Percentiles rank a stretch among this genome's conserved stretches.
phyloP scores from a whole-genome alignment of 163 green algal species.

The Botryococcus braunii region DNA sequence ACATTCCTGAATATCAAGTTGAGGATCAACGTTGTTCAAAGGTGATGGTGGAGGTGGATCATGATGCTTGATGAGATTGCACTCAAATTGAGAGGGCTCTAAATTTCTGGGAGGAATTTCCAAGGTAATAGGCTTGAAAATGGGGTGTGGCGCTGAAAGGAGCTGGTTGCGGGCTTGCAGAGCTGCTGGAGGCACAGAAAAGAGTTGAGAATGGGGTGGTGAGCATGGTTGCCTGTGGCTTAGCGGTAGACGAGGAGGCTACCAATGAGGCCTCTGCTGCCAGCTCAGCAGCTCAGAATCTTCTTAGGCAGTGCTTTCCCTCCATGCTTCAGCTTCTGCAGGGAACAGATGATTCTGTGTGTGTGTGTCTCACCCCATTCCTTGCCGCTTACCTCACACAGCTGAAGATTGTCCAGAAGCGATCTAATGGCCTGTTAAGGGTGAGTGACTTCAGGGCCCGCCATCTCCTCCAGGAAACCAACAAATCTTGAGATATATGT shows the following conservation, averaged over 20 bases:
- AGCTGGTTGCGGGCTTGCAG: slow-evolving; percentile 25
- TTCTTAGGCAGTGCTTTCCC: slow-evolving; percentile 71
- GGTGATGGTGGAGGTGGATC: too few species aligned
- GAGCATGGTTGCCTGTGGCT: slow-evolving; percentile 54
- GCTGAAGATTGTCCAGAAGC: slow-evolving; percentile 52
- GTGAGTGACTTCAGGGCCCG: neutral
- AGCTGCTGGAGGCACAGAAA: slow-evolving; percentile 83
- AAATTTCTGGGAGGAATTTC: too few species aligned
- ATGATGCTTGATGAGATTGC: too few species aligned
- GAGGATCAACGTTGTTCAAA: too few species aligned
- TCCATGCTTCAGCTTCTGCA: slow-evolving; percentile 43
- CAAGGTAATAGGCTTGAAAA: too few species aligned
- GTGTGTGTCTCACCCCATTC: slow-evolving; percentile 69
- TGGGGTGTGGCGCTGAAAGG: too few species aligned
- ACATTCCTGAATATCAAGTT: too few species aligned
- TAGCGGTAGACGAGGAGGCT: slow-evolving; percentile 58
- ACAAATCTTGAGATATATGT: too few species aligned
- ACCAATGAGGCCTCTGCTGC: slow-evolving; percentile 33
- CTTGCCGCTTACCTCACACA: slow-evolving; percentile 64
- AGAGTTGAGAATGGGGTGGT: slow-evolving; percentile 72
- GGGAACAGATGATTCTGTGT: slow-evolving; percentile 56
- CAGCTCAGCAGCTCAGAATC: slow-evolving; percentile 26
- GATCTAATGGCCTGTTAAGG: slow-evolving; percentile 11
- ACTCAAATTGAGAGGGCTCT: too few species aligned
- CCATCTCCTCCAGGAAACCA: too few species aligned